A percentile compares a stretch with the other conserved stretches of the same genome.
These are phyloP conservation scores for Talaromyces amestolkiae DNA, from an alignment of 2,329 filamentous ascomycete species.

Conservation along the genomic window DNA sequence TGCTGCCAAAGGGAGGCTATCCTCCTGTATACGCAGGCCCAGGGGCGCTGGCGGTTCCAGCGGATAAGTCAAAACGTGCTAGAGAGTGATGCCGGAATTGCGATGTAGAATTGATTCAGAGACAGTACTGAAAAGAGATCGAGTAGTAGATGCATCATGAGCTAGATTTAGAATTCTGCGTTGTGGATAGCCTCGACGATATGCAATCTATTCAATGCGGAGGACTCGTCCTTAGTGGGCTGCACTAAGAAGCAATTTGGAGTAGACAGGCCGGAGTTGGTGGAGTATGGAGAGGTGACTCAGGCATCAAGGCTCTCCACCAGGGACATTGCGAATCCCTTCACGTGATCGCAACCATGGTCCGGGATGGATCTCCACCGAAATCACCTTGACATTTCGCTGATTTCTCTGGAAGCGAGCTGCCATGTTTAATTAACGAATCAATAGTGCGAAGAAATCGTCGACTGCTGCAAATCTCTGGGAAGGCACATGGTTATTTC, in stretches of 20 bases:
- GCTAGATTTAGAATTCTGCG: background rate
- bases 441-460: background rate
- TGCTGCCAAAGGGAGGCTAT: background rate
- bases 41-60: background rate
- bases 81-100: background rate
- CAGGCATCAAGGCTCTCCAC: background rate
- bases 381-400: constrained; percentile 5
- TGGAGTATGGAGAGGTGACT: background rate
- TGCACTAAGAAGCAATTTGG: background rate
- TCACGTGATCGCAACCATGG: constrained; percentile 9
- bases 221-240: background rate
- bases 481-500: background rate
- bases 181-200: background rate
- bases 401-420: background rate
- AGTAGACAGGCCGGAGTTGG: background rate
- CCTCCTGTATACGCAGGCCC: background rate
- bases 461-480: background rate
- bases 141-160: background rate
- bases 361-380: constrained; percentile 7
- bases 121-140: background rate
- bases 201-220: background rate
- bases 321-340: background rate
- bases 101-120: background rate
- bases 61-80: no score
- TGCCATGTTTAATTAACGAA: background rate